phyloP scores from a whole-genome alignment of 1,284 basidiomycete species.

The Vanrija sp. region DNA sequence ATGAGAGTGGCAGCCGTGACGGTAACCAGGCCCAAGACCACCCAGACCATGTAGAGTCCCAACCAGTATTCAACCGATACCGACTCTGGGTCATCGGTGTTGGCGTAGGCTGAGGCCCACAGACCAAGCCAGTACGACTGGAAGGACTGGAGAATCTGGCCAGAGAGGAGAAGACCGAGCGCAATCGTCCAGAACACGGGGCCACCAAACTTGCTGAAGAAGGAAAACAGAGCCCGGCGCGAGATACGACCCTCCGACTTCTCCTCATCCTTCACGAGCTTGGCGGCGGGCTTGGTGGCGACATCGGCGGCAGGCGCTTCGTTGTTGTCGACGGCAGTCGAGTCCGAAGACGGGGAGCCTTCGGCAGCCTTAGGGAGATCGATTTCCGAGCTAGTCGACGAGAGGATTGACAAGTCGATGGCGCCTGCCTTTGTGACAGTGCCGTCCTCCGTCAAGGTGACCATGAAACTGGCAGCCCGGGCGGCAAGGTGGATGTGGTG shows the following conservation, averaged over 20 bases:
- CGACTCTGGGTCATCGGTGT: conserved; percentile 26
- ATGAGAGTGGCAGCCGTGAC: conserved; percentile 42
- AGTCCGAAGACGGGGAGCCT: conserved; percentile 4
- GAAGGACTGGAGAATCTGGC: conserved; percentile 43
- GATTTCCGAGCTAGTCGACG: conserved; percentile 8
- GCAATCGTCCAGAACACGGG: conserved; percentile 48
- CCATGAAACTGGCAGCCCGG: conserved; percentile 61
- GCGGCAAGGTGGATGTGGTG: conserved; percentile 67
- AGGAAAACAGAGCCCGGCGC: conserved; percentile 48
- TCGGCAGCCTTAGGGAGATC: conserved; percentile 20
- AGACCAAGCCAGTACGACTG: conserved; percentile 60
- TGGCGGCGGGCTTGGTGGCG: conserved; percentile 24
- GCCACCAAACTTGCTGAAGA: conserved; percentile 49
- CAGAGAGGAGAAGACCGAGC: conserved; percentile 33
- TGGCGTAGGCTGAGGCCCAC: conserved; percentile 59
- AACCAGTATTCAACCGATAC: conserved; percentile 51
- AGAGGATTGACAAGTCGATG: conserved; percentile 24
- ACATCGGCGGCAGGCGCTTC: conserved; percentile 24
- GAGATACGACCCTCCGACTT: conserved; percentile 57
- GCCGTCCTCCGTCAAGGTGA: conserved; percentile 58
- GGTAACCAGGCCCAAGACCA: conserved; percentile 30
- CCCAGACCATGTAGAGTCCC: conserved; percentile 51
- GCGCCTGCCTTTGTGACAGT: conserved; percentile 42
- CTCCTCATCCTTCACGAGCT: conserved; percentile 59
- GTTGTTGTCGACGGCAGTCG: conserved; percentile 45